A percentile compares a stretch with the other conserved stretches of the same genome.
Conservation (phyloP, 2,329 filamentous ascomycete genomes). For the Aspergillus candidus region DNA sequence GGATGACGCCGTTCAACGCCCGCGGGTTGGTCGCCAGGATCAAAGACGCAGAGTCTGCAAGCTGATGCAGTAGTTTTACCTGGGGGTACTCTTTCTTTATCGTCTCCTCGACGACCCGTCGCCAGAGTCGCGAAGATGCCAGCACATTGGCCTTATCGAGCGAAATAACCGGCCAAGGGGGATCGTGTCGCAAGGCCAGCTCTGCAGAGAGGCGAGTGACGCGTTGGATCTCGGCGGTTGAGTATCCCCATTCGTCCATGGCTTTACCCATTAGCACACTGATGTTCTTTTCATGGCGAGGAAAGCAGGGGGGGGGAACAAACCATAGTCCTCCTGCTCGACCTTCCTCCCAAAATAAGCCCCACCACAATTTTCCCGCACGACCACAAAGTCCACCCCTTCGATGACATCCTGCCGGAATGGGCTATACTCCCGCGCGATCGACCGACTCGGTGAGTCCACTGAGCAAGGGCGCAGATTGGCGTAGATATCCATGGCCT, state of each 20-base stretch:
- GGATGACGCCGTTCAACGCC: slow-evolving; percentile 74
- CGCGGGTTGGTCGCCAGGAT: slow-evolving; percentile 85
- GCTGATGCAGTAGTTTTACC: slow-evolving; percentile 71
- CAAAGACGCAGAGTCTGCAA: slow-evolving; percentile 89
- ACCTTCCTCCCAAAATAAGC: slow-evolving; percentile 39
- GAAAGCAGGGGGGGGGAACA: slow-evolving; percentile 44
- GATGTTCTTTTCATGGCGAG: neutral
- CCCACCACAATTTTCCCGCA: slow-evolving; percentile 40
- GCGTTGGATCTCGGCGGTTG: slow-evolving; percentile 71
- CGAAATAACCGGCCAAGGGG: slow-evolving; percentile 69
- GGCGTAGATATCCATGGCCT: slow-evolving; percentile 81
- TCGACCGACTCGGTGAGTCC: slow-evolving; percentile 67
- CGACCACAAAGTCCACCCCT: slow-evolving; percentile 71
- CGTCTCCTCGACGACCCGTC: slow-evolving; percentile 72
- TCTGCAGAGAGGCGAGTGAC: slow-evolving; percentile 71
- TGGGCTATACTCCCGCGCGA: slow-evolving; percentile 71
- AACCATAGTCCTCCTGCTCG: slow-evolving; percentile 33
- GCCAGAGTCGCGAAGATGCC: slow-evolving; percentile 78
- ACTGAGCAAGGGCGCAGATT: slow-evolving; percentile 74
- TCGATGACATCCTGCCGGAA: slow-evolving; percentile 74
- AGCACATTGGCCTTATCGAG: slow-evolving; percentile 93
- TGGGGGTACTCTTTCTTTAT: slow-evolving; percentile 80
- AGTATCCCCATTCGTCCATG: slow-evolving; percentile 80
- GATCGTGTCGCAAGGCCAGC: slow-evolving; percentile 66
- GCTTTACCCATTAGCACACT: slow-evolving; percentile 14